A percentile compares a stretch with the other conserved stretches of the same genome.
Evolutionary conservation across 2,329 filamentous ascomycete genomes (phyloP).

Genomic region (Coccinonectria pachysandricola): DNA sequence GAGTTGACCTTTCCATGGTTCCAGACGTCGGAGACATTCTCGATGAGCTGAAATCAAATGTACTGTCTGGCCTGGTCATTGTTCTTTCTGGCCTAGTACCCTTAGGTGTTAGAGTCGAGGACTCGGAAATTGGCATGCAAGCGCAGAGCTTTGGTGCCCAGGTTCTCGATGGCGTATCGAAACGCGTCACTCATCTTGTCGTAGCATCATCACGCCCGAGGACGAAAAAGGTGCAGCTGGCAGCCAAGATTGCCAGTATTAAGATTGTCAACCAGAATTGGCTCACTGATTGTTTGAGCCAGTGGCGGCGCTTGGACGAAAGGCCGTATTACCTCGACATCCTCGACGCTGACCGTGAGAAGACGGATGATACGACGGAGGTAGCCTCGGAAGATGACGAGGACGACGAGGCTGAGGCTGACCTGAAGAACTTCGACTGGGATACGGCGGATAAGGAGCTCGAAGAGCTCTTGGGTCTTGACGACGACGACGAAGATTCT

Average conservation of each 20-base stretch:
- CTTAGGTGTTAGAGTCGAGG: slow-evolving; percentile 65
- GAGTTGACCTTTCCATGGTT: slow-evolving; percentile 42
- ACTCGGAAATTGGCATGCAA: slow-evolving; percentile 80
- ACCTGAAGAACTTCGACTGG: slow-evolving; percentile 50
- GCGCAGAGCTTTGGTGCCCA: slow-evolving; percentile 75
- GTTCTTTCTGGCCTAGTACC: slow-evolving; percentile 89
- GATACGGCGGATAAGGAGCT: slow-evolving; percentile 60
- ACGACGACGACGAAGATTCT: slow-evolving; percentile 36
- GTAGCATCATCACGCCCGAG: slow-evolving; percentile 61
- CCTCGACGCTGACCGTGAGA: slow-evolving; percentile 53
- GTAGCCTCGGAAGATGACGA: slow-evolving; percentile 20
- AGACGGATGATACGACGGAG: slow-evolving; percentile 24
- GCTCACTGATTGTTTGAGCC: slow-evolving; percentile 74
- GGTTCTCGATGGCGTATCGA: slow-evolving; percentile 45
- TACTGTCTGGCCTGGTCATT: slow-evolving; percentile 65
- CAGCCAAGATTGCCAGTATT: slow-evolving; percentile 66
- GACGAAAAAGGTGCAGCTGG: slow-evolving; percentile 85
- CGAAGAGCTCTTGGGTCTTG: slow-evolving; percentile 57
- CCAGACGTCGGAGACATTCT: slow-evolving; percentile 85
- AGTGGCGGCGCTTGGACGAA: slow-evolving; percentile 76
- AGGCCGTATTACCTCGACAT: slow-evolving; percentile 67
- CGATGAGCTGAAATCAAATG: slow-evolving; percentile 64
- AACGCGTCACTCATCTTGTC: slow-evolving; percentile 63
- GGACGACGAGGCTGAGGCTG: slow-evolving; percentile 24
- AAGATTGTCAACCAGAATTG: slow-evolving; percentile 89